A percentile compares a stretch with the other conserved stretches of the same genome.
phyloP scores from a whole-genome alignment of 768 basidiomycete species.

The Cystobasidium tubakii region DNA sequence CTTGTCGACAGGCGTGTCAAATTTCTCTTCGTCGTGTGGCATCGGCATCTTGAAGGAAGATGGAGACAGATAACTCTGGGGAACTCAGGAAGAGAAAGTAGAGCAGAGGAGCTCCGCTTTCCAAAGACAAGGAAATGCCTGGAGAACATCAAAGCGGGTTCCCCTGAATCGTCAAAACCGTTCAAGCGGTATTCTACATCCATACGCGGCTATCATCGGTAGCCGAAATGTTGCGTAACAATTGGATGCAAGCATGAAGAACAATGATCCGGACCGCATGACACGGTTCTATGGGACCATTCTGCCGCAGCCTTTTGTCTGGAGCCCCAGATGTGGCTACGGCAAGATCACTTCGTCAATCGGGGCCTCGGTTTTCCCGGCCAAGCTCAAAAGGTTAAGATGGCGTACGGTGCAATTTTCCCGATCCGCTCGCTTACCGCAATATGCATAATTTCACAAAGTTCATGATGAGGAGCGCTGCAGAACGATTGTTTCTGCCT shows the following conservation, averaged over 20 bases:
- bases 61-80: neutral
- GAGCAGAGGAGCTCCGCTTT: neutral
- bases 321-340: neutral
- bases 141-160: neutral
- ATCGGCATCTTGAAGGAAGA: neutral
- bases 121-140: too few relatives aligned
- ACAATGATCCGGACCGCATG: neutral
- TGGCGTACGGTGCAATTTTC: too few relatives aligned
- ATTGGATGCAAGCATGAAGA: neutral
- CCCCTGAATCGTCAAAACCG: neutral
- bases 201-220: neutral
- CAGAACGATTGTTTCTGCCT: too few relatives aligned
- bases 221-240: neutral
- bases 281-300: too few relatives aligned
- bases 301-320: neutral
- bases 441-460: too few relatives aligned
- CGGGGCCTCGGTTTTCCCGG: neutral
- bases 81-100: neutral
- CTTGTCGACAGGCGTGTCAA: neutral
- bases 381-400: too few relatives aligned
- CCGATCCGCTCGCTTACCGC: too few relatives aligned
- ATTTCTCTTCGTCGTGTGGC: neutral
- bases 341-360: too few relatives aligned
- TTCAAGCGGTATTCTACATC: neutral
- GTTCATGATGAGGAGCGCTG: too few relatives aligned